These are phyloP conservation scores for Cyanidiococcus yangmingshanensis DNA, from an alignment of 23 red algal genomes.

Conservation along the genomic window DNA sequence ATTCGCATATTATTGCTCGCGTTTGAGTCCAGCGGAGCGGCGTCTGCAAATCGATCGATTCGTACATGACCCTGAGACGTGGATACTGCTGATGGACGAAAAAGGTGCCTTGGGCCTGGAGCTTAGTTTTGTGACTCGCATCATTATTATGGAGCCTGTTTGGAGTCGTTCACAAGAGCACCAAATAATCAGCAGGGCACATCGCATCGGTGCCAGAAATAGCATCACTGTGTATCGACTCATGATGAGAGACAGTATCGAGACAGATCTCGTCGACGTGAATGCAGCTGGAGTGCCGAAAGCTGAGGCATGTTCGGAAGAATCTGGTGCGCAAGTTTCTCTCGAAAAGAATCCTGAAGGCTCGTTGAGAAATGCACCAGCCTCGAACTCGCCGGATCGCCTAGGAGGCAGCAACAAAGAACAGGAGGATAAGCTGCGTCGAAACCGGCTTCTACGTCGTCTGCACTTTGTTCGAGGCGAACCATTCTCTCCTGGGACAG, in stretches of 20 bases:
- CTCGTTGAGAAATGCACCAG: too few species aligned
- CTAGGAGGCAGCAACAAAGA: slow-evolving; percentile 6
- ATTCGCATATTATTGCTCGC: background rate
- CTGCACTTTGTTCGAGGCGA: background rate
- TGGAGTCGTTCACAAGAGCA: slow-evolving; percentile 62
- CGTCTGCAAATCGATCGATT: background rate
- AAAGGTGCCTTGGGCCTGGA: slow-evolving; percentile 50
- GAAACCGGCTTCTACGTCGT: background rate
- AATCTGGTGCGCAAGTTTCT: background rate
- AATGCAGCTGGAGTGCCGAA: background rate
- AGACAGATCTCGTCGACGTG: slow-evolving; percentile 20
- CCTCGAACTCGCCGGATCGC: too few species aligned
- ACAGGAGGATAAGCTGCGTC: background rate
- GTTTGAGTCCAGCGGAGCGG: background rate
- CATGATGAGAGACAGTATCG: slow-evolving; percentile 60
- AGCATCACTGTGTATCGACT: slow-evolving; percentile 70
- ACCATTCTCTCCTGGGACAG: background rate
- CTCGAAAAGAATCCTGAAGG: background rate
- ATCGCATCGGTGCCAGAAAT: slow-evolving; percentile 59
- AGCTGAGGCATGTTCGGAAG: background rate
- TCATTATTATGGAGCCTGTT: slow-evolving; percentile 83
- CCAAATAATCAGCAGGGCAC: slow-evolving; percentile 87
- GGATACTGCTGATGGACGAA: slow-evolving; percentile 20
- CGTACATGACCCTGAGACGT: background rate
- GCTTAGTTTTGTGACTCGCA: slow-evolving; percentile 64